Conservation (phyloP, 228 moss, liverwort and hornwort genomes). For the Sphagnum fallax region DNA sequence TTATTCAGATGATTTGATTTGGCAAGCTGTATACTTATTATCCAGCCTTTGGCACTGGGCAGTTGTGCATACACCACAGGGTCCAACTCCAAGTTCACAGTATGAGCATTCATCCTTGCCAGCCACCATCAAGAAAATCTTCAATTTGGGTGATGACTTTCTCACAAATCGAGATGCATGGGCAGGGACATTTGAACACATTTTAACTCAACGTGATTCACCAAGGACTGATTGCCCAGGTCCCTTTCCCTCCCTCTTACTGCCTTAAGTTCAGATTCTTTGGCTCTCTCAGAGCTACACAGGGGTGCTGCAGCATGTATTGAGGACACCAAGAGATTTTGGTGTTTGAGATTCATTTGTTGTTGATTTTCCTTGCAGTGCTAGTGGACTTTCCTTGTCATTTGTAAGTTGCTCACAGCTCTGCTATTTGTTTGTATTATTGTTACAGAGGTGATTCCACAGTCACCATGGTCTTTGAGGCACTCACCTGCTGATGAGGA, state of each 20-base stretch:
- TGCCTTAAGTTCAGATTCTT: background rate
- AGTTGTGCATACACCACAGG: conserved; percentile 73
- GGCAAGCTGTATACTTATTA: background rate
- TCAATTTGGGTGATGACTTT: conserved; percentile 64
- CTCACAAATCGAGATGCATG: conserved; percentile 88
- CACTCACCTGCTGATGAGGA: conserved; percentile 51
- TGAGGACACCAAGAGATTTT: too few species aligned
- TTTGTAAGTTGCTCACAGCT: too few species aligned
- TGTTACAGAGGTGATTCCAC: conserved; percentile 52
- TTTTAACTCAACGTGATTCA: conserved; percentile 53
- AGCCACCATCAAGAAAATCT: conserved; percentile 85
- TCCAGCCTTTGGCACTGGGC: conserved; percentile 10
- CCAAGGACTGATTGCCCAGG: conserved; percentile 89
- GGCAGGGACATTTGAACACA: conserved; percentile 90
- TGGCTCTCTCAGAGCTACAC: background rate
- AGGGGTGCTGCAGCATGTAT: background rate
- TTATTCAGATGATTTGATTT: background rate
- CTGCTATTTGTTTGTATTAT: too few species aligned
- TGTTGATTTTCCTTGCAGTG: too few species aligned
- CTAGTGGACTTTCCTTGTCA: too few species aligned
- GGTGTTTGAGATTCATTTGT: too few species aligned
- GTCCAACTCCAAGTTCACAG: conserved; percentile 74
- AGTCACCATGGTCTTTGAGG: conserved; percentile 58
- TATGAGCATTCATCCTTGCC: conserved; percentile 91
- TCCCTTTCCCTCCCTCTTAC: conserved; percentile 12